phyloP scores from a whole-genome alignment of 805 yeast species.

The Maudiozyma saulgeensis region DNA sequence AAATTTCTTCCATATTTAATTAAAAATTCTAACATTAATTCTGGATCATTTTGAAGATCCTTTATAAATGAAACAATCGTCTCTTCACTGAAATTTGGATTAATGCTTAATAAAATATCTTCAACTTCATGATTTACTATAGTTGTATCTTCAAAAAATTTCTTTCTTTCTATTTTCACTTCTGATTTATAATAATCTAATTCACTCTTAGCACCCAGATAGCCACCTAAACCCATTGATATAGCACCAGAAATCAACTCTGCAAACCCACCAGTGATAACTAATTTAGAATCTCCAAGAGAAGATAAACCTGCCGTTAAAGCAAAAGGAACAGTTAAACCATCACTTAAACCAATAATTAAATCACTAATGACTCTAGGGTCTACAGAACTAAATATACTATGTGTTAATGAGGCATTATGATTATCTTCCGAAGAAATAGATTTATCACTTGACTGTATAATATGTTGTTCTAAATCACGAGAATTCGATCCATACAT shows the following conservation, averaged over 20 bases:
- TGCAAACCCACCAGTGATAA: slow-evolving; percentile 96
- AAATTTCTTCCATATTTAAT: slow-evolving; percentile 85
- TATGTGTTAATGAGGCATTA: background rate
- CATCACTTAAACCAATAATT: slow-evolving; percentile 90
- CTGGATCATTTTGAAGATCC: slow-evolving; percentile 73
- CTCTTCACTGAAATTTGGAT: slow-evolving; percentile 46
- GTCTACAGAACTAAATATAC: slow-evolving; percentile 44
- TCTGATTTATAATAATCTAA: slow-evolving; percentile 62
- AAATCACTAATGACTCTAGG: slow-evolving; percentile 93
- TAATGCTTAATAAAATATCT: slow-evolving; percentile 67
- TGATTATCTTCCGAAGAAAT: background rate
- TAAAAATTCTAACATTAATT: slow-evolving; percentile 73
- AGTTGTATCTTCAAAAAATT: slow-evolving; percentile 56
- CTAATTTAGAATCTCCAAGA: slow-evolving; percentile 80
- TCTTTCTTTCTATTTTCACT: slow-evolving; percentile 60
- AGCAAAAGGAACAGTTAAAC: slow-evolving; percentile 97
- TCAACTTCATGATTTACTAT: slow-evolving; percentile 67
- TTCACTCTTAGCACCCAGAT: slow-evolving; percentile 87
- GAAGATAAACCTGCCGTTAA: slow-evolving; percentile 92
- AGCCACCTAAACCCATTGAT: slow-evolving; percentile 97
- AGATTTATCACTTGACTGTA: background rate
- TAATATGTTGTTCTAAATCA: slow-evolving; percentile 11
- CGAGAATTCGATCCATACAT: slow-evolving; percentile 10
- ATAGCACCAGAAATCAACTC: slow-evolving; percentile 95
- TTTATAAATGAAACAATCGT: slow-evolving; percentile 65